A percentile compares a stretch with the other conserved stretches of the same genome.
These are phyloP conservation scores for Jatropha podagrica DNA, from an alignment of 441 rosid species.

Conservation along the genomic window DNA sequence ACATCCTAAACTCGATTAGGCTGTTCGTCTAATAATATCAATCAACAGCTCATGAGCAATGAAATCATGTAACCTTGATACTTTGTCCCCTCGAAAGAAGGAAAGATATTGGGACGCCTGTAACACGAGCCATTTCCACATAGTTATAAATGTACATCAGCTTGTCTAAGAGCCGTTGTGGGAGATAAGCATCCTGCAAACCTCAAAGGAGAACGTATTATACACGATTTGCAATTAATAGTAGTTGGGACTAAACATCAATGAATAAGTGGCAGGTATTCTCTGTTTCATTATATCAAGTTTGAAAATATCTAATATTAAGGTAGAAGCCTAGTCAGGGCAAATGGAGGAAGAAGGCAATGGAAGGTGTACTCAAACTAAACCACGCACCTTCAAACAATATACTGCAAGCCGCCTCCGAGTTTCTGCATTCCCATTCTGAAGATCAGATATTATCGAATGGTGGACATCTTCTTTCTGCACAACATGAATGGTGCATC, in stretches of 20 bases:
- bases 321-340: slow-evolving; percentile 3
- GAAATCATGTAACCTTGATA: slow-evolving; percentile 60
- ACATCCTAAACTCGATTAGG: slow-evolving; percentile 16
- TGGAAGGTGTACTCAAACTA: slow-evolving; percentile 11
- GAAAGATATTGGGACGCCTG: slow-evolving; percentile 95
- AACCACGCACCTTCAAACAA: slow-evolving; percentile 77
- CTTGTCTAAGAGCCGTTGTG: slow-evolving; percentile 95
- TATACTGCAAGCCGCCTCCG: slow-evolving; percentile 99
- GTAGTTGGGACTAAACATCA: neutral
- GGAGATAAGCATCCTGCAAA: slow-evolving; percentile 97
- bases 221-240: slow-evolving; percentile 1
- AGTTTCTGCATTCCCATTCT: slow-evolving; percentile 97
- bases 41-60: slow-evolving; percentile 17
- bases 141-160: slow-evolving; percentile 91
- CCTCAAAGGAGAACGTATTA: slow-evolving; percentile 15
- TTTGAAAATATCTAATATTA: neutral
- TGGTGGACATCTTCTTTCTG: slow-evolving; percentile 99
- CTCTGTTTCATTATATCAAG: neutral
- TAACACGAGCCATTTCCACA: slow-evolving; percentile 99
- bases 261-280: neutral
- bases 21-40: neutral
- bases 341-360: slow-evolving; percentile 12
- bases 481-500: slow-evolving; percentile 21
- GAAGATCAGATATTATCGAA: slow-evolving; percentile 98
- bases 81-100: slow-evolving; percentile 99